Evolutionary conservation across 768 basidiomycete species (phyloP), one percentile per base, ranked within the genome.

Genomic region (Tulasnella sp.): DNA sequence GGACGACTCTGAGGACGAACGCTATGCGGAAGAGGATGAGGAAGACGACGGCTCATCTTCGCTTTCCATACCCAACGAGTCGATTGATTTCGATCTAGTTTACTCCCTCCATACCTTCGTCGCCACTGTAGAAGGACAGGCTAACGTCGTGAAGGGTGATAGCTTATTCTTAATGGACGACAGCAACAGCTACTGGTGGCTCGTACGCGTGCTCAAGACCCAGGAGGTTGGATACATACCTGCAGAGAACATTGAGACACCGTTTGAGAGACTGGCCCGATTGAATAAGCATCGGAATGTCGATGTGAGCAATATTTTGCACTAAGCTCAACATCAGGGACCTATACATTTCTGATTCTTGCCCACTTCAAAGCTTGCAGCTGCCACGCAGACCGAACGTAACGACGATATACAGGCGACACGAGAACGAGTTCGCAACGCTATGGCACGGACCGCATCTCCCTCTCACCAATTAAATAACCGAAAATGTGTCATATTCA

Each of bases 151-250:
- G 71, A 98, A 97, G 72, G 96, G 96, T 24, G 94, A 99, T 76
- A 89, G 88, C 62, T 78, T 99, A 48, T 85, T 92, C 68, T 76
- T 99, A 45, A 91, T 98, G 80, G 96, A 99, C 73, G 96, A 99
- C 70, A 91, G 85, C 59, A 98, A 99, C 71, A 91, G 89, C 72
- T 99, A 99, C 73, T 98, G 96, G 96, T 98, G 96, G 96, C 87
- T 98, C 51, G 94, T 99, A 7, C 82, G 92, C 49, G 96, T 99
- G 8, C 83, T 99, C 63, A 98, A 97, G 74, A 97, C 94, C 7
- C 92, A 97, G 71, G 92, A 96, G 67, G 91, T 99, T 15, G 96
- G 96, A 0, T 99, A 99, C 70, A 98, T 99, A 51, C 96, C 96
- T 17, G 96, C 96, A 0, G 96, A 99, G 73, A 98, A 97, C 70